A percentile compares a stretch with the other conserved stretches of the same genome.
Evolutionary conservation across 2,329 filamentous ascomycete species (phyloP).

Genomic region (Grosmannia serpens): DNA sequence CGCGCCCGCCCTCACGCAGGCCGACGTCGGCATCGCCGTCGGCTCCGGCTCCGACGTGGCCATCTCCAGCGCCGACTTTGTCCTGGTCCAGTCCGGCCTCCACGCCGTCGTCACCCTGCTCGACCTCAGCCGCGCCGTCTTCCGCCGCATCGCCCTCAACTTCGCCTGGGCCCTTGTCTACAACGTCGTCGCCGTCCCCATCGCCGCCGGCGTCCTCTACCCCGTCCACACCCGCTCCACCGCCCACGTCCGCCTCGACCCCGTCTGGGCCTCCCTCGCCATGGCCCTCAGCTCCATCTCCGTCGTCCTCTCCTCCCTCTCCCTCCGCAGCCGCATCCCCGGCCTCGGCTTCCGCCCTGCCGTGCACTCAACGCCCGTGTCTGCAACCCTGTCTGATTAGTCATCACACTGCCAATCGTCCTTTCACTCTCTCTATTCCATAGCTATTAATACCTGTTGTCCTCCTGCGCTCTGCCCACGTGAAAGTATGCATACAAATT

Average conservation of each 20-base stretch:
- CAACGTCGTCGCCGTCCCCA: conserved; percentile 64
- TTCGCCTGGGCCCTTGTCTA: conserved; percentile 80
- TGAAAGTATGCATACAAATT: no score
- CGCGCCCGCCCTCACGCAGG: conserved; percentile 65
- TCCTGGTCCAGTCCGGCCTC: conserved; percentile 60
- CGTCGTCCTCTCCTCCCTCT: conserved; percentile 72
- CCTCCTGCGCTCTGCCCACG: not conserved
- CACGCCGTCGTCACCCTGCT: conserved; percentile 61
- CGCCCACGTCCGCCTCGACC: conserved; percentile 53
- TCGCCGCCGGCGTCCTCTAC: conserved; percentile 73
- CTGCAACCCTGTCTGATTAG: not conserved
- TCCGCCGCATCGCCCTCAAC: conserved; percentile 70
- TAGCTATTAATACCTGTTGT: not conserved
- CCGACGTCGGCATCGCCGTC: conserved; percentile 76
- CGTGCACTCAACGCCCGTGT: not conserved
- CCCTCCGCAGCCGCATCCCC: conserved; percentile 43
- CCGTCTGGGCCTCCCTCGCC: conserved; percentile 78
- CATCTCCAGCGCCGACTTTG: conserved; percentile 69
- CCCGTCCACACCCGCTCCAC: conserved; percentile 33
- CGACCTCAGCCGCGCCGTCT: conserved; percentile 58
- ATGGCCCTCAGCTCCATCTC: conserved; percentile 91
- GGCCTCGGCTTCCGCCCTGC: conserved; percentile 30
- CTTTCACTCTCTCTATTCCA: no score
- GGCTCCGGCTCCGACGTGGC: conserved; percentile 77
- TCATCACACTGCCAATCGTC: not conserved